Base-by-base conservation (phyloP, 2,329 filamentous ascomycete species). In the Zymoseptoria ardabiliae region DNA sequence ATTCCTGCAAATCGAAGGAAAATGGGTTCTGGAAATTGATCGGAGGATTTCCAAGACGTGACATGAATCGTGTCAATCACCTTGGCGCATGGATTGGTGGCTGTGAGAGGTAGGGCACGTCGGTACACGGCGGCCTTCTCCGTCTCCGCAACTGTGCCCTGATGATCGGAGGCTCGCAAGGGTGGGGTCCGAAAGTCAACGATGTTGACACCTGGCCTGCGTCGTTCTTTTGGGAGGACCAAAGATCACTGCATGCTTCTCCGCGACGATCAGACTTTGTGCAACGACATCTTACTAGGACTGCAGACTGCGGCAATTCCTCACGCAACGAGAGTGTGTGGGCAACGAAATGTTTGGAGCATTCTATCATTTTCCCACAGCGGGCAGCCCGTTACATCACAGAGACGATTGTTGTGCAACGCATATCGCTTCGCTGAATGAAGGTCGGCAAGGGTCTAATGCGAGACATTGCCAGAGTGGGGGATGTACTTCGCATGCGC, bases 321-420 rank as follows among this genome's bases (percentile, higher is more conserved):
- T 17, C 1, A 45, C 35, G 35, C 35, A 45, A 13, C 2, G 11
- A n/a, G 35, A 45, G n/a, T 13, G 35, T 45, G 11, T 41, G 35
- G 35, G 35, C 35, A 41, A 5, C 10, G 35, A n/a, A n/a, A n/a
- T 45, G 13, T 45, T 13, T 45, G 35, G 35, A 45, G 35, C 35
- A 17, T 45, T 1, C 3, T 17, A 13, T 41, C 35, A 41, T 41
- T 1, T 6, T 17, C 35, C 35, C 25, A 28, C 25, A 28, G 25
- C 25, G 25, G 25, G 25, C 25, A 7, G 25, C 8, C 8, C 25
- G 25, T 28, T 28, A 17, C 35, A 45, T 45, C 35, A 55, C 52
- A 55, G 53, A 19, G 13, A 49, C 17, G 45, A 54, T n/a, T 35
- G 35, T 22, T 58, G 59, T 61, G 54, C 54, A 41, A 56, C 59